These are phyloP conservation scores for Pelargonium australe DNA, from an alignment of 441 rosid genomes.

Conservation along the genomic window DNA sequence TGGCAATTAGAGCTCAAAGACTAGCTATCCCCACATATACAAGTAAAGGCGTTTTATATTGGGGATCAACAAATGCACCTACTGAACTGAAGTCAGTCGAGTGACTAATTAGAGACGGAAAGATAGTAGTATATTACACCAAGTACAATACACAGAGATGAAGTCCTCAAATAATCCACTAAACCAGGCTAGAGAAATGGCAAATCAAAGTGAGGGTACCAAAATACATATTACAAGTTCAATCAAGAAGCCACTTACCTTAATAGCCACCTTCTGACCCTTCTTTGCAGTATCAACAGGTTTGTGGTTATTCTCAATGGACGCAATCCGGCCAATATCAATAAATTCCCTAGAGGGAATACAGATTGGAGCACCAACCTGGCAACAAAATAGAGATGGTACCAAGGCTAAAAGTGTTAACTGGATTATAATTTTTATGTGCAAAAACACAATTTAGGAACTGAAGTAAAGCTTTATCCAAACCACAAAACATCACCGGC, in stretches of 20 bases:
- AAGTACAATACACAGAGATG: background rate
- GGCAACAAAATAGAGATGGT: conserved; percentile 16
- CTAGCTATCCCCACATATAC: background rate
- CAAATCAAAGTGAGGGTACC: background rate
- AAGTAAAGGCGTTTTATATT: no score
- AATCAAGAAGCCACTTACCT: conserved; percentile 41
- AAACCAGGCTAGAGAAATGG: background rate
- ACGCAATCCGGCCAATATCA: conserved; percentile 82
- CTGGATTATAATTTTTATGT: background rate
- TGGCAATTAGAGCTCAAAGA: background rate
- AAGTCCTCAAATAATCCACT: background rate
- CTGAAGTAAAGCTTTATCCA: background rate
- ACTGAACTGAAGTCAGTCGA: no score
- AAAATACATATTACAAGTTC: background rate
- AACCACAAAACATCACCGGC: background rate
- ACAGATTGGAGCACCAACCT: conserved; percentile 94
- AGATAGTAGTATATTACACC: background rate
- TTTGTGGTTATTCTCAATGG: conserved; percentile 75
- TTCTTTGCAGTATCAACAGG: conserved; percentile 81
- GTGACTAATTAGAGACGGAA: no score
- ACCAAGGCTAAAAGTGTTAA: background rate
- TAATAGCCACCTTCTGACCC: conserved; percentile 74
- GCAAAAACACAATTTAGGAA: background rate
- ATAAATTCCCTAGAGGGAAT: conserved; percentile 71
- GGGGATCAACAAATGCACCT: no score